Evolutionary conservation across 75 land plant genomes (phyloP).

Genomic region (Selaginella moellendorffii): DNA sequence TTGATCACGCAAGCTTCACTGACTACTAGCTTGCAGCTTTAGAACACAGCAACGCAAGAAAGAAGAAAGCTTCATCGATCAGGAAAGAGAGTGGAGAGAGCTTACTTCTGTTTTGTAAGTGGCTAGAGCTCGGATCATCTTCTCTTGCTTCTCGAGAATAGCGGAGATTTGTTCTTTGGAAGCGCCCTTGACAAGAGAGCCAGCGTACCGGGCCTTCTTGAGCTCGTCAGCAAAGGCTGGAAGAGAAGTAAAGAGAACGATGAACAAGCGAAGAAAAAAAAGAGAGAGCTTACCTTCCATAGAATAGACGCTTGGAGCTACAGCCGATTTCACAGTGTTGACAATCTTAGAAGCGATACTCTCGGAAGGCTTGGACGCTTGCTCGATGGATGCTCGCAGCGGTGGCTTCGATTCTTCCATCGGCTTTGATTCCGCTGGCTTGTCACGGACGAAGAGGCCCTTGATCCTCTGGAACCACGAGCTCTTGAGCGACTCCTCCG

Average conservation of each 20-base stretch:
- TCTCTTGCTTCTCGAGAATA: constrained; percentile 62
- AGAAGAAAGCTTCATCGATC: too few relatives aligned
- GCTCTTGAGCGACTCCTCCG: neutral
- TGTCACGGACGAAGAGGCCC: neutral
- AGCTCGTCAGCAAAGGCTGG: constrained; percentile 66
- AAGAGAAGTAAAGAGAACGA: neutral
- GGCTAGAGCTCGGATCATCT: constrained; percentile 51
- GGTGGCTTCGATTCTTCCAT: neutral
- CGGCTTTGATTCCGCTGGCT: neutral
- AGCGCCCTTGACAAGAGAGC: constrained; percentile 49
- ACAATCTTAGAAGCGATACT: neutral
- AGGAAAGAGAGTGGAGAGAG: neutral
- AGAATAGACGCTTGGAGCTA: neutral
- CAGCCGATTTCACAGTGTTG: neutral
- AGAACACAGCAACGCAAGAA: too few relatives aligned
- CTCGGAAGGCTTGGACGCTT: neutral
- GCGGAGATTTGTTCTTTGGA: constrained; percentile 42
- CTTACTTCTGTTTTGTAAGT: constrained; percentile 34
- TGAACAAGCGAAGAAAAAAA: neutral
- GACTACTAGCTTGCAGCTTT: too few relatives aligned
- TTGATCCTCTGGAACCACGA: neutral
- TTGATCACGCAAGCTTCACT: neutral
- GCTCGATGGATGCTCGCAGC: neutral
- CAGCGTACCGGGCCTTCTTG: constrained; percentile 49
- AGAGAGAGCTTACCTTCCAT: neutral